Conservation (phyloP, 352 stramenopile genomes). For the Phytophthora aleatoria region DNA sequence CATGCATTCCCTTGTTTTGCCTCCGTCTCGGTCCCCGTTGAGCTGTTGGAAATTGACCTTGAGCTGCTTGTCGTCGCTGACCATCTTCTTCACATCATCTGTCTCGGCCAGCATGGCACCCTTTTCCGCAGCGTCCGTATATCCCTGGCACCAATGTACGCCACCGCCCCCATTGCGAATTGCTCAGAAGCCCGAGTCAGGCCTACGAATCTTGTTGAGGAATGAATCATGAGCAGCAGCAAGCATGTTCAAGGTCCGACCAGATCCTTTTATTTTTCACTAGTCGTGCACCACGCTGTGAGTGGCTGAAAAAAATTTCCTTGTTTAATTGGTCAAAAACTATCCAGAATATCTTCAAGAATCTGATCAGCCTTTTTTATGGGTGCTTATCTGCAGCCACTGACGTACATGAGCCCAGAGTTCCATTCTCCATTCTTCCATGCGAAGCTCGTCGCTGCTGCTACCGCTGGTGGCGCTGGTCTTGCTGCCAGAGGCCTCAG, state of each 20-base stretch:
- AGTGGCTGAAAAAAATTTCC: neutral
- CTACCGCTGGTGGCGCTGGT: slow-evolving; percentile 4
- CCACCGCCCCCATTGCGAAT: neutral
- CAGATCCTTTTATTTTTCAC: neutral
- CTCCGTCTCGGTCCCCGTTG: no score
- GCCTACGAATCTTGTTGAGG: no score
- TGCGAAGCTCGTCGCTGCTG: slow-evolving; percentile 1
- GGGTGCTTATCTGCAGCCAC: neutral
- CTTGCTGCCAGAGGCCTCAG: neutral
- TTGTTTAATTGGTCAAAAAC: neutral
- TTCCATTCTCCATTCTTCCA: slow-evolving; percentile 13
- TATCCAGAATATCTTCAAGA: neutral
- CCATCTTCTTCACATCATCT: neutral
- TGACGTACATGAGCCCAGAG: slow-evolving; percentile 6
- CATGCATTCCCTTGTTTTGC: no score
- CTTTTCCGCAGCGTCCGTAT: neutral
- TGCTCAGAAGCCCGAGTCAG: neutral
- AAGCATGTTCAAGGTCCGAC: neutral
- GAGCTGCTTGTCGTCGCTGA: neutral
- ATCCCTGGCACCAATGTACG: neutral
- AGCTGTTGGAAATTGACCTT: neutral
- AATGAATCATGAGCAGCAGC: no score
- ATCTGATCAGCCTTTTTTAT: slow-evolving; percentile 2
- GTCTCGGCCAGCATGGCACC: neutral
- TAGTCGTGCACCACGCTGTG: neutral